Conservation (phyloP, 306 rosid species). For the Mimosa bimucronata region DNA sequence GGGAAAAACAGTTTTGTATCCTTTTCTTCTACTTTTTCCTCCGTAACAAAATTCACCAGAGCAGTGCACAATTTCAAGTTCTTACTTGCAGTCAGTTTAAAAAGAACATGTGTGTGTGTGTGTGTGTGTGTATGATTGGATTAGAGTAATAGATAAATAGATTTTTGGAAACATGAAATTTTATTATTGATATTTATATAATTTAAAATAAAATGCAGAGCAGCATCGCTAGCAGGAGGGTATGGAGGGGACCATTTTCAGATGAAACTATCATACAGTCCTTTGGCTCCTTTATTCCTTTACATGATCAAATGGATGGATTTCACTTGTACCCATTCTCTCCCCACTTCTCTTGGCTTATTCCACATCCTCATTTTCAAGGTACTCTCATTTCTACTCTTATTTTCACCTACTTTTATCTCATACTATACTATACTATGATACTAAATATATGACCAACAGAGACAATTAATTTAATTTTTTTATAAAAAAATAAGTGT, state of each 20-base stretch:
- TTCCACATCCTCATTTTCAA: conserved; percentile 59
- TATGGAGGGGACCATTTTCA: conserved; percentile 63
- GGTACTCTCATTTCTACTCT: conserved; percentile 36
- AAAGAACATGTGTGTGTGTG: background rate
- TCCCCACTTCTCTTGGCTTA: conserved; percentile 72
- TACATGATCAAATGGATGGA: conserved; percentile 79
- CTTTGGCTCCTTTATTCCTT: conserved; percentile 69
- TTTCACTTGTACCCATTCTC: conserved; percentile 61
- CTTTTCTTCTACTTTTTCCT: background rate
- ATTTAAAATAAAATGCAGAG: conserved; percentile 50
- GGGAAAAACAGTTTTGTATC: background rate
- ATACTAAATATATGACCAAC: too few relatives aligned
- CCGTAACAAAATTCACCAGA: background rate
- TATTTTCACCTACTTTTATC: background rate
- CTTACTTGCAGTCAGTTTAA: background rate
- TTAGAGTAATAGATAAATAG: too few relatives aligned
- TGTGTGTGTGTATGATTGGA: too few relatives aligned
- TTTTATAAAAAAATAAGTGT: too few relatives aligned
- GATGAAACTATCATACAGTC: conserved; percentile 76
- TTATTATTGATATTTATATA: too few relatives aligned
- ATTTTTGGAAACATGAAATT: background rate
- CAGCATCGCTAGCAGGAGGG: conserved; percentile 60
- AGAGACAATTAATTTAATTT: too few relatives aligned
- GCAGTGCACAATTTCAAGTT: background rate
- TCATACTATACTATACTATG: too few relatives aligned